Base-by-base conservation (phyloP, 192 early-diverging fungal species). In the Coemansia sp. region DNA sequence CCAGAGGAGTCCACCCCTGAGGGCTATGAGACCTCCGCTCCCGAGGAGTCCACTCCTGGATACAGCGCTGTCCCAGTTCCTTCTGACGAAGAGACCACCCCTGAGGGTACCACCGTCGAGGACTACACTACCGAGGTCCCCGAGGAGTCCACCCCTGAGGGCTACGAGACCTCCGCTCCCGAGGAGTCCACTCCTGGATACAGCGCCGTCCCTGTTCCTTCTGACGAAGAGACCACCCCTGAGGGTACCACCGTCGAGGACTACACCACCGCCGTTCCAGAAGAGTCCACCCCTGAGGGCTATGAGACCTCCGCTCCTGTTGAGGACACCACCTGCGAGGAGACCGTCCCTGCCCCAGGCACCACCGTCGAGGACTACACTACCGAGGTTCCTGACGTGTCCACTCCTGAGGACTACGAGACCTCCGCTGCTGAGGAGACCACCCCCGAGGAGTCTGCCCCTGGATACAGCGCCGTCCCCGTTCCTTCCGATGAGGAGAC, bases 261-360 rank as follows among this genome's bases (percentile, higher is more conserved):
- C 45, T 58, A 52, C 60, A 72, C 64, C 52, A 61, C 70, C 58
- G 37, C 21, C 9, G 70, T 58, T 42, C 56, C 63, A 15, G 43
- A 18, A 16, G 60, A 70, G 61, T 43, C 61, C 42, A 49, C 43
- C 26, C 61, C 61, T 48, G 68, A 66, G 67, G 49, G 39, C 56
- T 60, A 71, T 58, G n/a, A n/a, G n/a, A 66, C 61, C 54, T 63
- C 64, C 39, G 59, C 47, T 68, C 63, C 50, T 41, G 18, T 21
- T 26, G 62, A 47, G 21, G 62, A 32, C 54, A 50, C 50, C 39
- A 67, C 65, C 65, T 32, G 41, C 45, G 65, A 67, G 65, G 48
- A 13, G 41, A 41, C 39, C 39, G 18, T 38, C 53, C 61, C 44
- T 44, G 38, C 54, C n/a, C n/a, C n/a, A 50, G 68, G 52, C 50